Base-by-base conservation (phyloP, 306 rosid genomes). In the Luffa aegyptiaca region DNA sequence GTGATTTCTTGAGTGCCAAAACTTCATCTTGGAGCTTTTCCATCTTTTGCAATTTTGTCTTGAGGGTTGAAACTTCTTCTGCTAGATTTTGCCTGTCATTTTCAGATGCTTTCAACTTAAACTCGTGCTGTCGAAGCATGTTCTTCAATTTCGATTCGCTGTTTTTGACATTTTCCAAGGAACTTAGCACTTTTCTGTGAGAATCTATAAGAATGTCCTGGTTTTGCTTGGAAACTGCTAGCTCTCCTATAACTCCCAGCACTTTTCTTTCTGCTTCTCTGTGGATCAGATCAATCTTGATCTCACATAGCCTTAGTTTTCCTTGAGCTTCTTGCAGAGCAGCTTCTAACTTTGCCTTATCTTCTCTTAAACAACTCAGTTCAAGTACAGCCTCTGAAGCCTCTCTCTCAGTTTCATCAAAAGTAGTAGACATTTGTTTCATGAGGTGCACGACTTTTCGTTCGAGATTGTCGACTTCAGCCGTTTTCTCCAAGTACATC, bases 241-340 rank as follows among this genome's bases (percentile, higher is more conserved):
- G 84, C 77, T 89, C 88, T 8, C 78, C 51, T 72, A 82, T 81
- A 65, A 84, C 82, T 66, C 81, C 85, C 75, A 78, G 48, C 81
- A 88, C 82, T 78, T 84, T 89, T 73, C 84, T 80, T 83, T 82
- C 92, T 74, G 85, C 75, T 86, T 83, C 85, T 77, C 64, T 68
- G 75, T 77, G 90, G 68, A 78, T 57, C 58, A 41, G 56, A 39
- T 82, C 61, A 46, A 79, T 70, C 80, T 89, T 84, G 35, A 69
- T 84, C 83, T 88, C 83, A 74, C 79, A 80, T 51, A 83, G 79
- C 75, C 58, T 35, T 33, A 86, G 26, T 84, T 86, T 71, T 31
- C 86, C 87, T 70, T 87, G 88, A 71, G 81, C 82, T 81, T 87
- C 90, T 80, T 83, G 82, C 35, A 89, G 78, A 84, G 86, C 81